Evolutionary conservation across 768 basidiomycete genomes (phyloP).

Genomic region (Candolleomyces aberdarensis): DNA sequence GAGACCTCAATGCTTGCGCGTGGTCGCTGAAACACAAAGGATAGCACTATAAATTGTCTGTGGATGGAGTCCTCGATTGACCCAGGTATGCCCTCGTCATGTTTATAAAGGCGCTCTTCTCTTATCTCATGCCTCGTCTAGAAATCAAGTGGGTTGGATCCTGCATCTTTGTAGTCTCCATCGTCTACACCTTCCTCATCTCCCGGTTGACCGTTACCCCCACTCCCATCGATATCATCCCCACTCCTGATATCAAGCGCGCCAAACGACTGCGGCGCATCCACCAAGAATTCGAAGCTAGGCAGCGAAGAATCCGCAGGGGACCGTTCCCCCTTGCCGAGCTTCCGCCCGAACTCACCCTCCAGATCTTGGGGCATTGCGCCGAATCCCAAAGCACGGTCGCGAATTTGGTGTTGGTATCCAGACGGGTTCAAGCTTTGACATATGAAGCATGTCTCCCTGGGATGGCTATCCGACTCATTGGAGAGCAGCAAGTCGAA

Average conservation of each 20-base stretch:
- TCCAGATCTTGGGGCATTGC: constrained; percentile 26
- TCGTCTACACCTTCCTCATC: constrained; percentile 21
- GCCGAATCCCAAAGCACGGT: constrained; percentile 27
- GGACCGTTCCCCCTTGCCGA: constrained; percentile 23
- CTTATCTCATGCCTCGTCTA: not conserved
- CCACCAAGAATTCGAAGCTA: constrained; percentile 19
- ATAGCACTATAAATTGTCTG: not conserved
- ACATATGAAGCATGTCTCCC: constrained; percentile 33
- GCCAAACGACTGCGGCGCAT: constrained; percentile 18
- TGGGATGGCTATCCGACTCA: constrained; percentile 29
- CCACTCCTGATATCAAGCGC: constrained; percentile 13
- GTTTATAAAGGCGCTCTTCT: not conserved
- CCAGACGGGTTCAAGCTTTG: constrained; percentile 24
- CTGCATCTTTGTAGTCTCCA: constrained; percentile 19
- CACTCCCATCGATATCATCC: not conserved
- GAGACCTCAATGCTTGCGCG: too few species aligned
- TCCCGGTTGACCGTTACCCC: constrained; percentile 14
- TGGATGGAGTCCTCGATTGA: not conserved
- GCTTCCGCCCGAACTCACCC: constrained; percentile 31
- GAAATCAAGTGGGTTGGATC: constrained; percentile 21
- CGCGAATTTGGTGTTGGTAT: constrained; percentile 30
- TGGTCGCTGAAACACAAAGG: too few species aligned
- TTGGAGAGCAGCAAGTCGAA: constrained; percentile 26
- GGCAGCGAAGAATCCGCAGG: constrained; percentile 15
- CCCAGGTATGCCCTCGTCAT: not conserved